A percentile compares a stretch with the other conserved stretches of the same genome.
These are phyloP conservation scores for Metarhizium album DNA, from an alignment of 2,329 filamentous ascomycete species.

Conservation along the genomic window DNA sequence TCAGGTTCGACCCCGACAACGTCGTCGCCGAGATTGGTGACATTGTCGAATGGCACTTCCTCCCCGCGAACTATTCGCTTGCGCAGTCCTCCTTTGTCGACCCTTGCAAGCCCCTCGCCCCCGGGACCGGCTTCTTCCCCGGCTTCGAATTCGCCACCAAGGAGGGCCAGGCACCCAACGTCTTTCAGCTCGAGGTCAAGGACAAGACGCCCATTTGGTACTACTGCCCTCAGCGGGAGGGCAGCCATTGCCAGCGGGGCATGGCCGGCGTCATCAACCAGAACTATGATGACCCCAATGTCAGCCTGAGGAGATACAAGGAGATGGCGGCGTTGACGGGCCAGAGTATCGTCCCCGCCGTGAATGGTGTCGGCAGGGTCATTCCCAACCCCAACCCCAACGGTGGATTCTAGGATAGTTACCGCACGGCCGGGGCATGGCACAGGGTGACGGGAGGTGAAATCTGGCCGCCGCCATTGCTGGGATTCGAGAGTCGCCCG, in stretches of 20 bases:
- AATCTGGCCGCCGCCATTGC: too few relatives aligned
- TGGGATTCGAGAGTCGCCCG: neutral
- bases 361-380: conserved; percentile 20
- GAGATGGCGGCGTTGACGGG: conserved; percentile 19
- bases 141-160: conserved; percentile 31
- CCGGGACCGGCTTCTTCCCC: conserved; percentile 30
- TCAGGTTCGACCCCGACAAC: conserved; percentile 39
- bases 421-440: too few relatives aligned
- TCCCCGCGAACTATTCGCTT: conserved; percentile 39
- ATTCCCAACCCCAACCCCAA: conserved; percentile 26
- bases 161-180: conserved; percentile 25
- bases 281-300: conserved; percentile 20
- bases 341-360: conserved; percentile 16
- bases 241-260: conserved; percentile 35
- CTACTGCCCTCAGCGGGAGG: conserved; percentile 31
- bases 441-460: neutral
- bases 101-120: conserved; percentile 30
- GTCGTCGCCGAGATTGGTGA: conserved; percentile 38
- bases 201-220: conserved; percentile 32
- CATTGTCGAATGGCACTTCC: conserved; percentile 44
- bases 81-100: conserved; percentile 30
- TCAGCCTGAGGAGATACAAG: conserved; percentile 24
- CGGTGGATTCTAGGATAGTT: conserved; percentile 1
- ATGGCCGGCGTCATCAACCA: conserved; percentile 38
- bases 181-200: conserved; percentile 34